Base-by-base conservation (phyloP, 176 grass and related monocot species). In the Secale cereale region DNA sequence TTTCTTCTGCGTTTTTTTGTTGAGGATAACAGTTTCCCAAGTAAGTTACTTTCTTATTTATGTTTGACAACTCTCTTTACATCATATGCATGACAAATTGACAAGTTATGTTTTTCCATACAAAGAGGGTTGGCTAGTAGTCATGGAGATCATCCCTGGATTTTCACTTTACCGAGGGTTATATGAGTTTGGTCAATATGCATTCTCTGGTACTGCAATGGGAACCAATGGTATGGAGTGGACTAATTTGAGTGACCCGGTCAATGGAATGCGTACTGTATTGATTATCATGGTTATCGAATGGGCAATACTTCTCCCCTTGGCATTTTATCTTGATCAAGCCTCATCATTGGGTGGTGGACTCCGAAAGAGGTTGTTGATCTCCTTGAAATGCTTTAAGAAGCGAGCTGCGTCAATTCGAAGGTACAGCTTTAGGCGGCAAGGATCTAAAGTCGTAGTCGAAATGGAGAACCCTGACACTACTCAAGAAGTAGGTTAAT, bases 221-320 rank as follows among this genome's bases (percentile, higher is more conserved):
- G 87, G 83, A 36, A 90, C 59, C 41, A 48, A 67, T 40, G 95
- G 95, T 80, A 98, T 98, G 95, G 41, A 60, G 36, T 98, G 95
- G 95, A 19, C 64, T 39, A 72, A 93, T 90, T 72, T 98, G 83
- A 85, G 66, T 81, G 91, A 93, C 69, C 43, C 86, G 5, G 3
- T 50, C 43, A 95, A 98, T 65, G 93, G 91, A 71, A 92, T 94
- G 93, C 85, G 76, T 69, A 45, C 41, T 67, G 89, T 92, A 11
- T 88, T 98, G 76, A 88, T 95, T 70, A 93, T 98, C 50, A 98
- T 98, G 95, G 83, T 90, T 70, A 36, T 98, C 15, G 93, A 92
- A 77, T 95, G 91, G 91, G 67, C 87, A 46, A 30, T 95, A 78
- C 57, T 98, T 19, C 85, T 98, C 43, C 87, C 91, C 13, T 68